A percentile compares a stretch with the other conserved stretches of the same genome.
Evolutionary conservation across 2,329 filamentous ascomycete genomes (phyloP).

Genomic region (Ceratocystiopsis minuta): DNA sequence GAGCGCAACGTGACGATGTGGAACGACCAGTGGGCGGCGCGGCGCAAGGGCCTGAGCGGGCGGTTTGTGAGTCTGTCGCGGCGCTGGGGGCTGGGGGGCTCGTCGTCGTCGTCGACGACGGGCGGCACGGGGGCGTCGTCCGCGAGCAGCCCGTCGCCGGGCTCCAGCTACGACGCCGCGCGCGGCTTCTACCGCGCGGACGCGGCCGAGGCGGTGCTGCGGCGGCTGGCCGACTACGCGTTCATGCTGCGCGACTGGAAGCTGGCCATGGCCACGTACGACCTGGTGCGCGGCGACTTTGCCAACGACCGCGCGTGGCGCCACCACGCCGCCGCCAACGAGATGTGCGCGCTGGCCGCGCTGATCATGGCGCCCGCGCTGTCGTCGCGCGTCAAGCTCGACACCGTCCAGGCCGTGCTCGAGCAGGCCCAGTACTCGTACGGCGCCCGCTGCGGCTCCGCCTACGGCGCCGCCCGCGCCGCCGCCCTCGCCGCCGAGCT

Average conservation of each 20-base stretch:
- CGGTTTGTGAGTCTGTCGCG: constrained; percentile 91
- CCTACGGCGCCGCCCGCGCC: constrained; percentile 65
- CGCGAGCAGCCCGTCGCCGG: constrained; percentile 20
- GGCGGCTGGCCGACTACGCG: constrained; percentile 83
- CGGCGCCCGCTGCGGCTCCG: constrained; percentile 60
- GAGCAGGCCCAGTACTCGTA: constrained; percentile 90
- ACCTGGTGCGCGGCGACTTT: constrained; percentile 75
- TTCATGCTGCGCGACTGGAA: constrained; percentile 98
- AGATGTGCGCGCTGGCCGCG: constrained; percentile 80
- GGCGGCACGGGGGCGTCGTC: constrained; percentile 43
- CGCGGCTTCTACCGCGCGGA: constrained; percentile 72
- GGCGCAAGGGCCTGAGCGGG: constrained; percentile 71
- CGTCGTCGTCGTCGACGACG: constrained; percentile 13
- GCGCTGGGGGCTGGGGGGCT: constrained; percentile 49
- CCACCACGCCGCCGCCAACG: constrained; percentile 81
- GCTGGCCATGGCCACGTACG: constrained; percentile 78
- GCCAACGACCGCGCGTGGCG: constrained; percentile 93
- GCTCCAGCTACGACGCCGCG: constrained; percentile 57
- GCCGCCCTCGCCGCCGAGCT: constrained; percentile 63
- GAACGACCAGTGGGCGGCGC: constrained; percentile 94
- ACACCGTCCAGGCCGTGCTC: constrained; percentile 71
- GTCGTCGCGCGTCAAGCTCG: constrained; percentile 58
- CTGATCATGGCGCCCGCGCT: constrained; percentile 58
- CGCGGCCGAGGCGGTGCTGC: constrained; percentile 73
- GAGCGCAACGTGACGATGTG: constrained; percentile 77